These are phyloP conservation scores for Noccaea bulbosa DNA, from an alignment of 345 rosid genomes.

Conservation along the genomic window DNA sequence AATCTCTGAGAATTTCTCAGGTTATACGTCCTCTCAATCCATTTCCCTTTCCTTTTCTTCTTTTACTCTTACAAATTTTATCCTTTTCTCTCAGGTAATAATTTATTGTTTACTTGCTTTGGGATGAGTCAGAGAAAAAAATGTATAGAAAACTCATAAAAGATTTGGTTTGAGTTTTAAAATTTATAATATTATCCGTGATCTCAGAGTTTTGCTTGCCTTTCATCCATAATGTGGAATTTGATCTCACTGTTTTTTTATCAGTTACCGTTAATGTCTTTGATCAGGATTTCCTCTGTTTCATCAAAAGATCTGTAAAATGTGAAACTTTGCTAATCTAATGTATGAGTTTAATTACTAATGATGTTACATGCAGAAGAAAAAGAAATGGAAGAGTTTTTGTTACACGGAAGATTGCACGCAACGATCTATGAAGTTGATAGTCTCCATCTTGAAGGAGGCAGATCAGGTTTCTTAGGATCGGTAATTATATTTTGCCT, in stretches of 20 bases:
- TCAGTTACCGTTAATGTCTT: background rate
- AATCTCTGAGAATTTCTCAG: constrained; percentile 16
- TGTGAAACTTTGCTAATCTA: too few relatives aligned
- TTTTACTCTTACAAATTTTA: background rate
- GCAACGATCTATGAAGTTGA: constrained; percentile 91
- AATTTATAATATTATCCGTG: background rate
- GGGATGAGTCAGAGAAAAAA: background rate
- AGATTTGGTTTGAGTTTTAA: background rate
- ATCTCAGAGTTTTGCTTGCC: background rate
- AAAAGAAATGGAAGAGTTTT: constrained; percentile 67
- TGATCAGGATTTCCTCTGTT: background rate
- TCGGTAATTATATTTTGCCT: constrained; percentile 52
- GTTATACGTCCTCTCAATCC: constrained; percentile 2
- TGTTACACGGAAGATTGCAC: constrained; percentile 85
- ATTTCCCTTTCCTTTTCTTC: background rate
- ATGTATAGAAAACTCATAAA: background rate
- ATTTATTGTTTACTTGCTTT: background rate
- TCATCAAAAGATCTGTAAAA: background rate
- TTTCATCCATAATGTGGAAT: background rate
- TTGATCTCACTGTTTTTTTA: background rate
- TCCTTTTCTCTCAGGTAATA: too few relatives aligned
- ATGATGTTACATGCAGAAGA: constrained; percentile 21
- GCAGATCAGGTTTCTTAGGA: constrained; percentile 67
- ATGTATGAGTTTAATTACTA: too few relatives aligned
- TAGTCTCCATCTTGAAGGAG: constrained; percentile 51